A percentile compares a stretch with the other conserved stretches of the same genome.
Conservation (phyloP, 2,329 filamentous ascomycete species). For the Trichoderma pleuroti region DNA sequence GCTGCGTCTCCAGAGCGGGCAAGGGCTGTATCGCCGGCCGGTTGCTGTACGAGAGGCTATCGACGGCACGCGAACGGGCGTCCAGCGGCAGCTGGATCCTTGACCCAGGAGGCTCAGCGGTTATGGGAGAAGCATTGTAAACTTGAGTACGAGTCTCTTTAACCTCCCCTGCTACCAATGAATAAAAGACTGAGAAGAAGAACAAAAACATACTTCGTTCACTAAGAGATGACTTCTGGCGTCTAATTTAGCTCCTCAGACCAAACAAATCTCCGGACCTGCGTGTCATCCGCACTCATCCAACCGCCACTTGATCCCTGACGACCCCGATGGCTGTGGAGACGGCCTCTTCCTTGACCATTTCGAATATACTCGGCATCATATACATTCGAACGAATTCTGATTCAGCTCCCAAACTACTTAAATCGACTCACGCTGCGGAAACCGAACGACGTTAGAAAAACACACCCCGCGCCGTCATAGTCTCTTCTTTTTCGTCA, state of each 20-base stretch:
- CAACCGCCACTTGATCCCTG: neutral
- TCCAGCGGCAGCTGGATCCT: neutral
- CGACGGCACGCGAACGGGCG: neutral
- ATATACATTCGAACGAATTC: neutral
- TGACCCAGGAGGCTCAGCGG: neutral
- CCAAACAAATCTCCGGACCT: neutral
- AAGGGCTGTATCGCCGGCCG: neutral
- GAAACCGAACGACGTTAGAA: neutral
- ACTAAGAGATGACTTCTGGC: too few species aligned
- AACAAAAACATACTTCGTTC: neutral
- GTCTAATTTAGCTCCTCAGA: neutral
- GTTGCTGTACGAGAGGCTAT: neutral
- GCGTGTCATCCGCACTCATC: neutral
- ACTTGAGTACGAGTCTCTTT: too few species aligned
- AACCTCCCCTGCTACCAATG: neutral
- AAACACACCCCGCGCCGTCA: neutral
- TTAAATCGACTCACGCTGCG: too few species aligned
- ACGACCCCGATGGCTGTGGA: neutral
- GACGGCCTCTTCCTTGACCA: neutral
- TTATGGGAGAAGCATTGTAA: neutral
- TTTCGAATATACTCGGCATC: neutral
- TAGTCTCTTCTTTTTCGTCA: neutral
- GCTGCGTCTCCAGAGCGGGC: slow-evolving; percentile 4
- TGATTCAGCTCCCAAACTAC: neutral
- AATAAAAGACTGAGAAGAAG: neutral